Conservation (phyloP, 768 basidiomycete genomes). For the Brasilioporus rufonigricans region DNA sequence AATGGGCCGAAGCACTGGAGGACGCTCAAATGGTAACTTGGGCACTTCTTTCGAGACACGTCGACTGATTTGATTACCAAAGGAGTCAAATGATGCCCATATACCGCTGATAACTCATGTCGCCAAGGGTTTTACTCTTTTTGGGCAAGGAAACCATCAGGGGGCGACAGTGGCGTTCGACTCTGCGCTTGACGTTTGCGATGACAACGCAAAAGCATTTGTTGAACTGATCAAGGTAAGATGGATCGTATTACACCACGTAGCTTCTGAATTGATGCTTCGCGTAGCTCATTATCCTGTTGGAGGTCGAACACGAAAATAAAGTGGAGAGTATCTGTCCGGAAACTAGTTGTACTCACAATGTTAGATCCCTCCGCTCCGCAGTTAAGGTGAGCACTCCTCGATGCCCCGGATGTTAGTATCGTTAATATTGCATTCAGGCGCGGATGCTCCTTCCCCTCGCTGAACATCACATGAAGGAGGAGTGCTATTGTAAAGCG, state of each 20-base stretch:
- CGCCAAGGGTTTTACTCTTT: not conserved
- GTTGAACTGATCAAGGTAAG: slow-evolving; percentile 2
- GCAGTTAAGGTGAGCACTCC: not conserved
- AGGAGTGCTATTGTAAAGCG: not conserved
- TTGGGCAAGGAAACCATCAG: not conserved
- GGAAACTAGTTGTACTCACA: not conserved
- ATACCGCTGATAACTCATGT: not conserved
- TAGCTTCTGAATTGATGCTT: not conserved
- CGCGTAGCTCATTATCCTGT: not conserved
- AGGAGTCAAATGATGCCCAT: not conserved
- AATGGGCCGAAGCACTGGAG: slow-evolving; percentile 2
- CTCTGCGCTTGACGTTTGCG: not conserved
- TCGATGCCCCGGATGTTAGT: not conserved
- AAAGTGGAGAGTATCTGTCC: not conserved
- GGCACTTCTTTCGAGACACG: not conserved
- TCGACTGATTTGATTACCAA: not conserved
- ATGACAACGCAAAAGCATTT: not conserved
- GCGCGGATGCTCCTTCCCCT: slow-evolving; percentile 1
- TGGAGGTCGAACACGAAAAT: not conserved
- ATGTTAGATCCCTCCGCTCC: not conserved
- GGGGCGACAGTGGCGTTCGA: not conserved
- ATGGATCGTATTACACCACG: not conserved
- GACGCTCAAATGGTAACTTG: not conserved
- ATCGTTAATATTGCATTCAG: not conserved
- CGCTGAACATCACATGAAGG: not conserved